Evolutionary conservation across 129 eudicot species (phyloP), one percentile per base, ranked within the genome.

Genomic region (Kitagawia praeruptora): DNA sequence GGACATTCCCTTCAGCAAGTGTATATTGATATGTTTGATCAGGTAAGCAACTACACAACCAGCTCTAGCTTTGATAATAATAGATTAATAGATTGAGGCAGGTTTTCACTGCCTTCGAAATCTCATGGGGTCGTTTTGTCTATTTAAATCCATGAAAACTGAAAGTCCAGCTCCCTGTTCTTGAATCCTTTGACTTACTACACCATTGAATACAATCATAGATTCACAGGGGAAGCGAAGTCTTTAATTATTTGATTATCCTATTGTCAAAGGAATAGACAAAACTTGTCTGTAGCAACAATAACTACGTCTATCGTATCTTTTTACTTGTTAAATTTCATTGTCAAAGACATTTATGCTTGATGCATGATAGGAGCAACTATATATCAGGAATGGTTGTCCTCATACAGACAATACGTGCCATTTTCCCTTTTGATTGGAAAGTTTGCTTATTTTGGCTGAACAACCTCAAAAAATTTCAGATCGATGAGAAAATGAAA

Each of bases 11-110:
- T 94, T 81, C 98, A 94, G 82, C 97, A 94, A 86, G 97, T 94
- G 77, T 94, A 92, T 82, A 94, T 92, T 71, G 97, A 94, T 80
- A 94, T 92, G 98, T 94, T 94, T 85, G 98, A 94, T 90, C 98
- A 94, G 97, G 98, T 89, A 85, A 78, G 47, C 67, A 81, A 54
- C 81, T 79, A 69, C 63, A 61, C 12, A 9, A 63, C 72, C 44
- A 54, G 21, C 10, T 37, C 18, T 3, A 76, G 49, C n/a, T 77
- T 58, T 39, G 23, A 8, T 4, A 34, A 7, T 64, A 25, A 23
- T 70, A 39, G 13, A 40, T 41, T 31, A 40, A 23, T 70, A 39
- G 13, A 40, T 41, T 31, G n/a, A n/a, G 19, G 28, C 39, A 21
- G 23, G 47, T 76, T 38, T 3, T 77, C 39, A 18, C 31, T 28